A percentile compares a stretch with the other conserved stretches of the same genome.
phyloP scores from a whole-genome alignment of 2,329 filamentous ascomycete species.

The Diplocarpon rosae region DNA sequence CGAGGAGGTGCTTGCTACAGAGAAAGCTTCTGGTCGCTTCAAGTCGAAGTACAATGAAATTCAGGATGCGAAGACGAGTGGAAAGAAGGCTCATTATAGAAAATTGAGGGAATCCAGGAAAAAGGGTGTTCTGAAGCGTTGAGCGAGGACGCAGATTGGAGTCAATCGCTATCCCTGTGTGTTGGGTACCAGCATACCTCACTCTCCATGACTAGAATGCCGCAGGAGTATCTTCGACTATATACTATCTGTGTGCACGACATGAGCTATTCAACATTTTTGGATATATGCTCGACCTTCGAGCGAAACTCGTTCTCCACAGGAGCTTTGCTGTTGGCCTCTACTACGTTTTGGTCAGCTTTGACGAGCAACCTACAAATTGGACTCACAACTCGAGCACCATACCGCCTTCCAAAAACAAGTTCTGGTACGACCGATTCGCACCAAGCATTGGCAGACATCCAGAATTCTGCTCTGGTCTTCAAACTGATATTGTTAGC shows the following conservation, averaged over 20 bases:
- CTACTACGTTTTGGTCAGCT: too few relatives aligned
- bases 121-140: conserved; percentile 12
- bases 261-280: too few relatives aligned
- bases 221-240: too few relatives aligned
- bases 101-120: conserved; percentile 45
- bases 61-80: conserved; percentile 70
- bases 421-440: conserved; percentile 62
- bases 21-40: conserved; percentile 59
- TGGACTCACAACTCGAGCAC: conserved; percentile 51
- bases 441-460: conserved; percentile 48
- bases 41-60: conserved; percentile 81
- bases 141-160: not conserved
- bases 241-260: too few relatives aligned
- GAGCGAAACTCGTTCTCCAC: too few relatives aligned
- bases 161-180: too few relatives aligned
- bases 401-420: conserved; percentile 51
- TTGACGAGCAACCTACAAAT: conserved; percentile 27
- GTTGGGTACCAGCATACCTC: too few relatives aligned
- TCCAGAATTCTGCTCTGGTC: conserved; percentile 52
- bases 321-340: too few relatives aligned
- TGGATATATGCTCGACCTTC: too few relatives aligned
- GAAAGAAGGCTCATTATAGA: conserved; percentile 85
- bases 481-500: conserved; percentile 36
- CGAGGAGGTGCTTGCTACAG: conserved; percentile 66
- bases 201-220: too few relatives aligned